These are phyloP conservation scores for Rhizoclosmatium globosum DNA, from an alignment of 192 early-diverging fungal genomes.

Conservation along the genomic window DNA sequence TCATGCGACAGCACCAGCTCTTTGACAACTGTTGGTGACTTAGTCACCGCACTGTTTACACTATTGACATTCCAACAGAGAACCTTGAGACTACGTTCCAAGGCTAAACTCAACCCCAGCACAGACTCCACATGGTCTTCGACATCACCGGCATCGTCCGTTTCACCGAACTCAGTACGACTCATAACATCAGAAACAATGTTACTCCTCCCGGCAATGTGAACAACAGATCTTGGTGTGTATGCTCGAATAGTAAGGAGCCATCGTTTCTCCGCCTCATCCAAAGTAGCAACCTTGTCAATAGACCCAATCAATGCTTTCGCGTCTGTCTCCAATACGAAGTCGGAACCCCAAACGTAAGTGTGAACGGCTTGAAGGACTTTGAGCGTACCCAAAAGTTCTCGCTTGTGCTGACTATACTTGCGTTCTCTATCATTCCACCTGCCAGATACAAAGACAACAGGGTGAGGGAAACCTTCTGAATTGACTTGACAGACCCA, in stretches of 20 bases:
- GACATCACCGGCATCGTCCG: too few relatives aligned
- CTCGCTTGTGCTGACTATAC: too few relatives aligned
- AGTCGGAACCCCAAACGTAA: too few relatives aligned
- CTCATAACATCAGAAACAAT: not conserved
- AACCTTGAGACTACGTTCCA: not conserved
- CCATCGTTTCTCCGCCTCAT: not conserved
- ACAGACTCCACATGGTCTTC: not conserved
- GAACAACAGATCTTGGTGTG: not conserved
- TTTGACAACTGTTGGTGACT: not conserved
- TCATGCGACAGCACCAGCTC: not conserved
- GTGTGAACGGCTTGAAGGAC: too few relatives aligned
- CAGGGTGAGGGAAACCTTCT: too few relatives aligned
- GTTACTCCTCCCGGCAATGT: not conserved
- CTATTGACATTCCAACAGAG: not conserved
- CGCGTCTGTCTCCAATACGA: not conserved
- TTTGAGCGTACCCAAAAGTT: too few relatives aligned
- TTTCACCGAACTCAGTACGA: not conserved
- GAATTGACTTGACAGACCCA: too few relatives aligned
- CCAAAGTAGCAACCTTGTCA: not conserved
- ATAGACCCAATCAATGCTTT: not conserved
- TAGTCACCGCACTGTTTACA: not conserved
- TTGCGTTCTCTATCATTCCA: too few relatives aligned
- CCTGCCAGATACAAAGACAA: too few relatives aligned
- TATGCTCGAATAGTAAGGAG: not conserved
- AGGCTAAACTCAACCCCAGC: not conserved